Percentiles rank a stretch among this genome's conserved stretches.
Evolutionary conservation across 176 grass and related monocot species (phyloP).

Genomic region (Aegilops speltoides): DNA sequence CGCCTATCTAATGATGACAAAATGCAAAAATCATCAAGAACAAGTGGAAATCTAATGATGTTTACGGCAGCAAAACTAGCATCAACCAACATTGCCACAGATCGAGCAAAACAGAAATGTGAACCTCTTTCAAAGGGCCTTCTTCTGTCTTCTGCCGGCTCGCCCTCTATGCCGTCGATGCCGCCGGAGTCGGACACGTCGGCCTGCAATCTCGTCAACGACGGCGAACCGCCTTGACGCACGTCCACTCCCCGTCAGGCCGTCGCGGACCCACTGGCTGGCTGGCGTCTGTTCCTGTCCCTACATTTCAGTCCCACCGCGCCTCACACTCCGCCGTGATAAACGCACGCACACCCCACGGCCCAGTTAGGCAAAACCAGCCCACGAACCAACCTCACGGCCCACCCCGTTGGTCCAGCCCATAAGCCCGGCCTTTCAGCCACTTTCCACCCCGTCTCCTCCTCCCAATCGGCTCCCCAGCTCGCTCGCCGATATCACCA

Average conservation of each 20-base stretch:
- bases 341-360: background rate
- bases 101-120: background rate
- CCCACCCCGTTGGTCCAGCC: background rate
- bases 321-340: conserved; percentile 4
- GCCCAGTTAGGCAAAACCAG: background rate
- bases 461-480: background rate
- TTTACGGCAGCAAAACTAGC: background rate
- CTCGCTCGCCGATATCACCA: background rate
- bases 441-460: background rate
- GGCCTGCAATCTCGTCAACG: background rate
- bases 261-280: background rate
- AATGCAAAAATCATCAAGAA: background rate
- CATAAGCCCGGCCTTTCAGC: background rate
- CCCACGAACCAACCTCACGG: background rate
- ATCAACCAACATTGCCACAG: background rate
- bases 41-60: background rate
- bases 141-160: background rate
- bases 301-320: conserved; percentile 16
- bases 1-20: background rate
- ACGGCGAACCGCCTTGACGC: conserved; percentile 17
- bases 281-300: background rate
- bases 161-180: background rate
- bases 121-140: background rate
- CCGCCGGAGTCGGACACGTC: background rate
- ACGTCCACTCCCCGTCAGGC: background rate